Evolutionary conservation across 148 eudicot genomes (phyloP).

Genomic region (Spergularia bocconei): DNA sequence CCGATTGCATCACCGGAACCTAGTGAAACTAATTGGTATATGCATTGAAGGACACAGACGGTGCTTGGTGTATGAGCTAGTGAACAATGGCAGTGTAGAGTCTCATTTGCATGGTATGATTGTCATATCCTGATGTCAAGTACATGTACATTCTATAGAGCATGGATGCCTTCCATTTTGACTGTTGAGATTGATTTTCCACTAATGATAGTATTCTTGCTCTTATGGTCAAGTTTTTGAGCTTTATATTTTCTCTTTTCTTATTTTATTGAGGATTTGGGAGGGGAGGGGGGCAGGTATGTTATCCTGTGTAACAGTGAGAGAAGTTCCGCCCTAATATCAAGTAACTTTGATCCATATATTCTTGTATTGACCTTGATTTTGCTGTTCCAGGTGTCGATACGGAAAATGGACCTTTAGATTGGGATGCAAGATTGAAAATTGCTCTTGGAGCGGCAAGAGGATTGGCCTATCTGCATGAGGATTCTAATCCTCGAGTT

Average conservation of each 20-base stretch:
- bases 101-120: conserved; percentile 91
- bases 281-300: no score
- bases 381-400: conserved; percentile 57
- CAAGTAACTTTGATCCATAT: not conserved
- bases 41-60: conserved; percentile 83
- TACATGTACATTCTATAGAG: conserved; percentile 2
- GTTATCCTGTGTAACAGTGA: not conserved
- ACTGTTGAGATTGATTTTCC: not conserved
- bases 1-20: conserved; percentile 94
- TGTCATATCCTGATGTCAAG: not conserved
- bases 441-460: conserved; percentile 99
- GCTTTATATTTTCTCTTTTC: not conserved
- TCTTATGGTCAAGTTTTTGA: not conserved
- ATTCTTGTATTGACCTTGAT: not conserved
- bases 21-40: conserved; percentile 92
- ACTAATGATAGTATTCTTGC: not conserved
- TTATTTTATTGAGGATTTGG: not conserved
- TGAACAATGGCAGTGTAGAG: conserved; percentile 93
- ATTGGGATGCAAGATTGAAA: conserved; percentile 96
- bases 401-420: conserved; percentile 61
- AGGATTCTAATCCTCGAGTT: conserved; percentile 98
- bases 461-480: conserved; percentile 97
- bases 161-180: not conserved
- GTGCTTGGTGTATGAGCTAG: conserved; percentile 91
- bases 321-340: not conserved